These are phyloP conservation scores for Amphicarpaea edgeworthii DNA, from an alignment of 306 rosid genomes.

Conservation along the genomic window DNA sequence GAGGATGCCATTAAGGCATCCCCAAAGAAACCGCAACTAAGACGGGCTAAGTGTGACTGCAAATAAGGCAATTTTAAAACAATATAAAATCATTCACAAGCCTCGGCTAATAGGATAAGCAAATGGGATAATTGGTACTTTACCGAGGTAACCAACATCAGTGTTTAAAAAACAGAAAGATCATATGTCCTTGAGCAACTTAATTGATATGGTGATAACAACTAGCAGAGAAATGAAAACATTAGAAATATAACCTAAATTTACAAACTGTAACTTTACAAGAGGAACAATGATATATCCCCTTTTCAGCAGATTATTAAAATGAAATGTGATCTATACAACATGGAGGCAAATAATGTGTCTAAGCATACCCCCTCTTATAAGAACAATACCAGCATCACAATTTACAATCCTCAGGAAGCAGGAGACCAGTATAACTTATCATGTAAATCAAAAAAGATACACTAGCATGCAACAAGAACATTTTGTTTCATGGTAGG, in stretches of 20 bases:
- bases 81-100: not conserved
- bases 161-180: constrained; percentile 12
- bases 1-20: too few species aligned
- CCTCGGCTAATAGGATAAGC: not conserved
- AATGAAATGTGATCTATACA: constrained; percentile 5
- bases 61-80: too few species aligned
- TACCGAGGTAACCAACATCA: not conserved
- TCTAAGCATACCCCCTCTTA: not conserved
- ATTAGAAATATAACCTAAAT: constrained; percentile 3
- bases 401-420: too few species aligned
- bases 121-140: not conserved
- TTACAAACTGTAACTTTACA: not conserved
- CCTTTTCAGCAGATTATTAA: not conserved
- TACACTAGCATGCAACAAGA: too few species aligned
- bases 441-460: too few species aligned
- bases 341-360: constrained; percentile 4
- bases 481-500: too few species aligned
- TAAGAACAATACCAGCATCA: constrained; percentile 19
- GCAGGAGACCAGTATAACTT: too few species aligned
- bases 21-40: too few species aligned
- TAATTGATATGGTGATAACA: not conserved
- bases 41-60: too few species aligned
- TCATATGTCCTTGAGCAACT: not conserved
- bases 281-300: constrained; percentile 15
- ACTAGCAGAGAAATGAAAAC: not conserved